phyloP scores from a whole-genome alignment of 306 rosid species.

The Lotus japonicus region DNA sequence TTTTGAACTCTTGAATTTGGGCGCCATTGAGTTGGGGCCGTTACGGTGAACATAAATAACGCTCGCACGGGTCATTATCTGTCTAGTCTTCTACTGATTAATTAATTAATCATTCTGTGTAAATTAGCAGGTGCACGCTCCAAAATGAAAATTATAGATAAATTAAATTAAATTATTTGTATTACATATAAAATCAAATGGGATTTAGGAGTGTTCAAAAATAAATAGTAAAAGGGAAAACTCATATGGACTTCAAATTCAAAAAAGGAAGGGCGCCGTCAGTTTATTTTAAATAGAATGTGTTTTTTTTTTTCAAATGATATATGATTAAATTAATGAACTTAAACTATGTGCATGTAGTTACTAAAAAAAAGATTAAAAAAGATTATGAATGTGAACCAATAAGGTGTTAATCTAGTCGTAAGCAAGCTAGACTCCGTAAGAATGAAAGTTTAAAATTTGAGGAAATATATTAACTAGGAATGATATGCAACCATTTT shows the following conservation, averaged over 20 bases:
- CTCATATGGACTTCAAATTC: not conserved
- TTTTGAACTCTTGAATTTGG: conserved; percentile 21
- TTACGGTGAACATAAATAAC: not conserved
- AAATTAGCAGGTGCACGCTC: not conserved
- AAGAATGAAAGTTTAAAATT: too few species aligned
- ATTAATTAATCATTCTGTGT: too few species aligned
- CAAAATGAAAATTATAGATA: not conserved
- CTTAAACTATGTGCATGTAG: not conserved
- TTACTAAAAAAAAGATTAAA: too few species aligned
- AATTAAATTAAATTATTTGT: not conserved
- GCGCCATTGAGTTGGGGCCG: conserved; percentile 20
- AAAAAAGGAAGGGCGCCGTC: not conserved
- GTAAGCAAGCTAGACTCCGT: too few species aligned
- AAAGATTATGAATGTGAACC: too few species aligned
- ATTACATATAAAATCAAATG: not conserved
- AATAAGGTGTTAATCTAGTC: too few species aligned
- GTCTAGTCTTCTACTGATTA: too few species aligned
- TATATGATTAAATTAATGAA: not conserved
- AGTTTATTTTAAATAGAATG: too few species aligned
- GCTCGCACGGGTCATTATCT: not conserved
- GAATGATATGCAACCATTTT: too few species aligned
- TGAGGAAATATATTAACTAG: too few species aligned
- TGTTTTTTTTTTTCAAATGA: too few species aligned
- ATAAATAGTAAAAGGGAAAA: not conserved
- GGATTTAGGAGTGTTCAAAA: not conserved